Conservation (phyloP, 441 rosid species). For the Croton setiger region DNA sequence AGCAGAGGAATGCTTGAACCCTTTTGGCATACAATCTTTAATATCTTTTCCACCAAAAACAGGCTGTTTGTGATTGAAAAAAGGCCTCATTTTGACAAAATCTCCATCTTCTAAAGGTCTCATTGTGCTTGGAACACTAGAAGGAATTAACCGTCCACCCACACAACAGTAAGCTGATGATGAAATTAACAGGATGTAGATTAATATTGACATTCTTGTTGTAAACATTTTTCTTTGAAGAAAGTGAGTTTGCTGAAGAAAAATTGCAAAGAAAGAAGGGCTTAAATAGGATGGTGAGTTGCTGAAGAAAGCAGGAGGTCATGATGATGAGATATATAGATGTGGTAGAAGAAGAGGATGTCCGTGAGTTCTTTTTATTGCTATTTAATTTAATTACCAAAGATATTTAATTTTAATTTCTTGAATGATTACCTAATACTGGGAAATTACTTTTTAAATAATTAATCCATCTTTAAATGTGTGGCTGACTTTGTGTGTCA, state of each 20-base stretch:
- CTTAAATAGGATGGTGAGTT: constrained; percentile 73
- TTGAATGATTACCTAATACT: background rate
- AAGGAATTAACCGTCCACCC: constrained; percentile 48
- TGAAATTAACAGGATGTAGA: constrained; percentile 23
- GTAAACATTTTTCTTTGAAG: constrained; percentile 24
- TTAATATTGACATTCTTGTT: background rate
- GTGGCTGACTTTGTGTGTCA: too few species aligned
- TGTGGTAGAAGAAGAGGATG: constrained; percentile 32
- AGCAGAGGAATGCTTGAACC: constrained; percentile 59
- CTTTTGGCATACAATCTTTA: constrained; percentile 76
- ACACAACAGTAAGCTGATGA: background rate
- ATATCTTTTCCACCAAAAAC: constrained; percentile 41
- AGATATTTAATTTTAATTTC: background rate
- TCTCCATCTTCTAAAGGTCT: constrained; percentile 28
- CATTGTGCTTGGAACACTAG: constrained; percentile 66
- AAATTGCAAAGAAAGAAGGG: background rate
- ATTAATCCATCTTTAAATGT: too few species aligned
- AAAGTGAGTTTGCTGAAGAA: background rate
- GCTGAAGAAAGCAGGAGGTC: constrained; percentile 26
- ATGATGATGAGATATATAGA: background rate
- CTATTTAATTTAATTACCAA: constrained; percentile 10
- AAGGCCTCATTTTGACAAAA: constrained; percentile 42
- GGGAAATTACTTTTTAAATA: background rate
- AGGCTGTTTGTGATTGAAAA: constrained; percentile 17
- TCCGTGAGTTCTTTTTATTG: constrained; percentile 57